Conservation (phyloP, 164 flowering plant species). For the Amborella trichopoda region DNA sequence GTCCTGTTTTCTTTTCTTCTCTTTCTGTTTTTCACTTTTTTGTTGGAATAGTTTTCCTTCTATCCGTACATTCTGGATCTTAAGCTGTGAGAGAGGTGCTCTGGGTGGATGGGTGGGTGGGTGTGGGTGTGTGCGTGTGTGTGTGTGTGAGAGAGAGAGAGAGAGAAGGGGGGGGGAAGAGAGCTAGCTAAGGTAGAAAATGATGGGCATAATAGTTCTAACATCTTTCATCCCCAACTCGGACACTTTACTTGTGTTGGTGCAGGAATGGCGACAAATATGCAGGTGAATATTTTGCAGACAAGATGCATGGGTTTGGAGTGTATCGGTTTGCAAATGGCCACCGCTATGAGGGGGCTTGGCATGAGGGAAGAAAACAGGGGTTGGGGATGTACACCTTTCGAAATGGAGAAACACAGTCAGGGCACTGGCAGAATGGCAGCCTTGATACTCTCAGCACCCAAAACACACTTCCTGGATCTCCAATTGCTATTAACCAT, state of each 20-base stretch:
- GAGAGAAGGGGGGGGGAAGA: too few relatives aligned
- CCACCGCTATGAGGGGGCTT: constrained; percentile 90
- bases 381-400: constrained; percentile 90
- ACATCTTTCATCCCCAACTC: too few relatives aligned
- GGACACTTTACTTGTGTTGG: background rate
- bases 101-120: too few relatives aligned
- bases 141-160: too few relatives aligned
- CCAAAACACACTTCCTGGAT: constrained; percentile 35
- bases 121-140: too few relatives aligned
- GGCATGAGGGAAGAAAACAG: constrained; percentile 97
- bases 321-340: constrained; percentile 92
- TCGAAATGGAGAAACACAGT: constrained; percentile 56
- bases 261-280: constrained; percentile 86
- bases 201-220: too few relatives aligned
- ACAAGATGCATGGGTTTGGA: constrained; percentile 94
- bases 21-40: too few relatives aligned
- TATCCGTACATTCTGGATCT: too few relatives aligned
- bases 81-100: too few relatives aligned
- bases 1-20: too few relatives aligned
- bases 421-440: constrained; percentile 87
- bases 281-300: constrained; percentile 94
- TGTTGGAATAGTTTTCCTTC: too few relatives aligned
- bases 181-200: too few relatives aligned
- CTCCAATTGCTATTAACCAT: constrained; percentile 47
- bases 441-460: constrained; percentile 47